Base-by-base conservation (phyloP, 2,329 filamentous ascomycete species). In the Penicillium sp. region DNA sequence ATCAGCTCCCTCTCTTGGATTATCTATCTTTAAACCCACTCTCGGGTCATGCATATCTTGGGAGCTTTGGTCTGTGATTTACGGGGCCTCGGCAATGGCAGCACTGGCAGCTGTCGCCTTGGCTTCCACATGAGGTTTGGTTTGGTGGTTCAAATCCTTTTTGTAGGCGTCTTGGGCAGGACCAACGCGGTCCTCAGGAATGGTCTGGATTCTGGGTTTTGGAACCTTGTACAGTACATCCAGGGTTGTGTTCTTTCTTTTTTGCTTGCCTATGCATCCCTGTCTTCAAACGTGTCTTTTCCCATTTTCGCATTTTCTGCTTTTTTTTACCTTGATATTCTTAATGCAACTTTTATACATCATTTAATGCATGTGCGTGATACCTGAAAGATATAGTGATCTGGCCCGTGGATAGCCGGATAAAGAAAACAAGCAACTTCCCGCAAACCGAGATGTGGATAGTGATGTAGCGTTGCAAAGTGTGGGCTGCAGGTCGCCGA, bases 21-120 rank as follows among this genome's bases (percentile, higher is more conserved):
- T 45, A 44, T 60, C 52, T 57, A 37, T 56, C 24, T 56, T 49
- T 56, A 57, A 57, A 39, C 45, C 47, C 58, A 54, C 39, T 48
- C 37, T 52, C 55, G 61, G 58, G 60, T 63, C 57, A 58, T 70
- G 68, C 68, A 71, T 72, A 58, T 68, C 60, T 70, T 66, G 65
- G 69, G 68, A 67, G 65, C 67, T 68, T 63, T 47, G 70, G 64
- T 67, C 59, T 64, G 55, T 65, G 59, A 56, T 64, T 65, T 57
- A 21, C 26, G 59, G 59, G 56, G 59, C 54, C 39, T 39, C 29
- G 21, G 44, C 60, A 54, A 47, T 31, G 54, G 49, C 43, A 37
- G 55, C 43, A 27, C 39, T 44, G 51, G 24, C 8, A 48, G 54
- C 49, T 54, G 57, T 57, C 33, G 43, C 33, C 54, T 58, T 26